phyloP scores from a whole-genome alignment of 345 rosid species.

The Lagerstroemia speciosa region DNA sequence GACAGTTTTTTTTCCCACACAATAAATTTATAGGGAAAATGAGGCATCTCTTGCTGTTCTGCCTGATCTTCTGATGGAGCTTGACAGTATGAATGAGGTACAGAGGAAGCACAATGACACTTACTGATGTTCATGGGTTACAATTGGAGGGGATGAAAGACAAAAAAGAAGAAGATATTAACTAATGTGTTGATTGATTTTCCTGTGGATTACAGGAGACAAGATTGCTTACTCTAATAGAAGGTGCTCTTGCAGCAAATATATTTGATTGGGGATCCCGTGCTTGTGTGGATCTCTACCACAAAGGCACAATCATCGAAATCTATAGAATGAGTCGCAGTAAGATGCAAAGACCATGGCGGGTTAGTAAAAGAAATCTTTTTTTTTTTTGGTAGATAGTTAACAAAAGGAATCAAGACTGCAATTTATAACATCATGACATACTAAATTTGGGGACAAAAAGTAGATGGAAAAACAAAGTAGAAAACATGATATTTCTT shows the following conservation, averaged over 20 bases:
- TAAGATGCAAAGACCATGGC: conserved; percentile 99
- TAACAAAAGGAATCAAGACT: conserved; percentile 16
- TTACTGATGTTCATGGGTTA: not conserved
- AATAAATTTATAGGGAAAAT: conserved; percentile 62
- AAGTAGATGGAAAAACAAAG: not conserved
- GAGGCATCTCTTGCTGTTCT: conserved; percentile 98
- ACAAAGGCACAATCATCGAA: conserved; percentile 95
- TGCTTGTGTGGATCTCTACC: conserved; percentile 97
- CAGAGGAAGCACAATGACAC: conserved; percentile 8
- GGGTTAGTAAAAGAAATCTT: conserved; percentile 40
- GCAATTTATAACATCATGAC: not conserved
- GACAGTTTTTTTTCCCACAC: not conserved
- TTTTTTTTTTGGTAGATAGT: too few relatives aligned
- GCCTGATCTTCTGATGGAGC: conserved; percentile 77
- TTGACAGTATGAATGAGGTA: conserved; percentile 84
- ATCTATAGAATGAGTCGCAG: conserved; percentile 97
- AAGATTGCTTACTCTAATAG: conserved; percentile 78
- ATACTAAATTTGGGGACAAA: not conserved
- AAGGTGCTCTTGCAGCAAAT: conserved; percentile 97
- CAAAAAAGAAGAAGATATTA: not conserved
- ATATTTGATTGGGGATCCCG: conserved; percentile 99
- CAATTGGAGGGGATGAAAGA: not conserved
- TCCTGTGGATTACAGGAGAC: conserved; percentile 52
- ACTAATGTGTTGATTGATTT: not conserved
- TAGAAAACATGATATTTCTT: not conserved